These are phyloP conservation scores for Nicotiana otophora DNA, from an alignment of 257 asterid species.

Conservation along the genomic window DNA sequence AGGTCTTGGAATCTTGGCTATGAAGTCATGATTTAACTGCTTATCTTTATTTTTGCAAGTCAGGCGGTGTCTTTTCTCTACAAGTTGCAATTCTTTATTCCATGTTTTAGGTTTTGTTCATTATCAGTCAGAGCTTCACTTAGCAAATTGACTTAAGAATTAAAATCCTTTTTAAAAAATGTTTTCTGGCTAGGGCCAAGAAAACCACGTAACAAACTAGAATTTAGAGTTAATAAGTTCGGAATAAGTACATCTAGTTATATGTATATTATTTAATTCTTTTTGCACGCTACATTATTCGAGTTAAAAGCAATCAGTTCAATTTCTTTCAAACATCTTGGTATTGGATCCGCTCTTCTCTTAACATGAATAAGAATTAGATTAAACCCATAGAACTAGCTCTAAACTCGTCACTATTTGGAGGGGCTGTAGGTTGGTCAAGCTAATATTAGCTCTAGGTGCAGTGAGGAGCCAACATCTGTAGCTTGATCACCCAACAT, in stretches of 20 bases:
- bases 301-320: neutral
- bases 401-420: neutral
- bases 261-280: neutral
- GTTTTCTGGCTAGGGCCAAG: neutral
- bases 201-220: neutral
- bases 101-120: neutral
- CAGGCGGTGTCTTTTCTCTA: slow-evolving; percentile 3
- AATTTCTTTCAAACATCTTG: neutral
- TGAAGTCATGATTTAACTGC: neutral
- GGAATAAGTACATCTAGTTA: too few species aligned
- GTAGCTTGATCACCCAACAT: slow-evolving; percentile 3
- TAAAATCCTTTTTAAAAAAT: neutral
- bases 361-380: too few species aligned
- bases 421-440: neutral
- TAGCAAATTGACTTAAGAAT: neutral
- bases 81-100: neutral
- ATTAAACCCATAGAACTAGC: neutral
- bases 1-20: neutral
- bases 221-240: neutral
- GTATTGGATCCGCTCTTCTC: too few species aligned
- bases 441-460: neutral
- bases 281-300: neutral
- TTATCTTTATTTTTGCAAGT: neutral
- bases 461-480: slow-evolving; percentile 10
- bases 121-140: neutral